These are phyloP conservation scores for Didymella lethalis DNA, from an alignment of 2,329 filamentous ascomycete species.

Conservation along the genomic window DNA sequence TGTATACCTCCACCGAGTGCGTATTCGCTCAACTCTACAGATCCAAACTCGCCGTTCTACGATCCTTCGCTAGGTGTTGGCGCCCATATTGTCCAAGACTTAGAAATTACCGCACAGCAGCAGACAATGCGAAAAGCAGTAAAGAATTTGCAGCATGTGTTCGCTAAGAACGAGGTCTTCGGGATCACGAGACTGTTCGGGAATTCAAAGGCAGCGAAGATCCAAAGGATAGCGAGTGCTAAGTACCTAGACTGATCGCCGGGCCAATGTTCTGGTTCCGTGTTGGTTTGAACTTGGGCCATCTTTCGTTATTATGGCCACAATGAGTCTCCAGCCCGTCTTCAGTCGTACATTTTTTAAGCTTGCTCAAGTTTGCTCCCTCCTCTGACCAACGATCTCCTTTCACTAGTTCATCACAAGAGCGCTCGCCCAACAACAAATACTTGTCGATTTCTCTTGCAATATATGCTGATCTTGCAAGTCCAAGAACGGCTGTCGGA, in stretches of 20 bases:
- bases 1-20: constrained; percentile 53
- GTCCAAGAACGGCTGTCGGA: no score
- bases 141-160: constrained; percentile 1
- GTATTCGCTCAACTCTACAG: constrained; percentile 50
- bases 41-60: constrained; percentile 42
- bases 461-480: no score
- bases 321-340: no score
- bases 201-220: background rate
- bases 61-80: constrained; percentile 23
- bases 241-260: background rate
- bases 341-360: no score
- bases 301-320: no score
- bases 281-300: background rate
- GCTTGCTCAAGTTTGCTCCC: no score
- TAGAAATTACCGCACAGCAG: background rate
- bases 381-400: no score
- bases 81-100: background rate
- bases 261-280: background rate
- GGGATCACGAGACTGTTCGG: constrained; percentile 21
- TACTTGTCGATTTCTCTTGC: no score
- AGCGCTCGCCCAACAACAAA: no score
- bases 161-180: constrained; percentile 18
- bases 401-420: no score
- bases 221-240: background rate
- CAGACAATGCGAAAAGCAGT: constrained; percentile 13